Percentiles rank a stretch among this genome's conserved stretches.
phyloP scores from a whole-genome alignment of 2,329 filamentous ascomycete genomes.

The Paradendryphiella salina region DNA sequence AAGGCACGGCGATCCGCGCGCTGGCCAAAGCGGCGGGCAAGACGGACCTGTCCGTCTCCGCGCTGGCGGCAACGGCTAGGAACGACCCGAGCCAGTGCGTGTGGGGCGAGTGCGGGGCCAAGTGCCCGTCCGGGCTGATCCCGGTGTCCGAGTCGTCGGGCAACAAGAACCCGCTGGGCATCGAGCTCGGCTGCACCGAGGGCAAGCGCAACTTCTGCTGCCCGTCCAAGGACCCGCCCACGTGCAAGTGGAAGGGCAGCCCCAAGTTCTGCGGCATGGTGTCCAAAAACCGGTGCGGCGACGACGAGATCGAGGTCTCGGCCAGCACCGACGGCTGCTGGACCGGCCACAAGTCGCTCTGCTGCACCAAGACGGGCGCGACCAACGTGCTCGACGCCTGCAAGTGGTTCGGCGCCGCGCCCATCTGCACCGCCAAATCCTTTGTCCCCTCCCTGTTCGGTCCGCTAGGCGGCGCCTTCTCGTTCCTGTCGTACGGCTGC shows the following conservation, averaged over 20 bases:
- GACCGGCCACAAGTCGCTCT: conserved; percentile 3
- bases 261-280: conserved; percentile 2
- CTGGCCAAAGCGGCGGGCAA: not conserved
- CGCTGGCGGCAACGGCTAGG: not conserved
- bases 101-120: conserved; percentile 2
- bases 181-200: not conserved
- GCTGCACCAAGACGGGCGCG: conserved; percentile 1
- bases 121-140: conserved; percentile 1
- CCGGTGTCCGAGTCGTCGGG: conserved; percentile 1
- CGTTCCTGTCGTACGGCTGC: conserved; percentile 2
- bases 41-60: not conserved
- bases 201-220: conserved; percentile 5
- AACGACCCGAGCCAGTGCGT: conserved; percentile 3
- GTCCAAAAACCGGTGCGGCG: not conserved
- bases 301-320: conserved; percentile 1
- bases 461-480: conserved; percentile 3
- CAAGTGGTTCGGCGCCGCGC: conserved; percentile 4
- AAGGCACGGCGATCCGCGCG: not conserved
- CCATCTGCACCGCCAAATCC: conserved; percentile 3
- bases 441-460: conserved; percentile 1
- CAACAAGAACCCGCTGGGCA: conserved; percentile 3
- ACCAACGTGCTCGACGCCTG: conserved; percentile 2
- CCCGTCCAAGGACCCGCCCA: conserved; percentile 1
- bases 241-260: conserved; percentile 2
- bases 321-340: conserved; percentile 1